Base-by-base conservation (phyloP, 192 early-diverging fungal species). In the Endogone sp. region DNA sequence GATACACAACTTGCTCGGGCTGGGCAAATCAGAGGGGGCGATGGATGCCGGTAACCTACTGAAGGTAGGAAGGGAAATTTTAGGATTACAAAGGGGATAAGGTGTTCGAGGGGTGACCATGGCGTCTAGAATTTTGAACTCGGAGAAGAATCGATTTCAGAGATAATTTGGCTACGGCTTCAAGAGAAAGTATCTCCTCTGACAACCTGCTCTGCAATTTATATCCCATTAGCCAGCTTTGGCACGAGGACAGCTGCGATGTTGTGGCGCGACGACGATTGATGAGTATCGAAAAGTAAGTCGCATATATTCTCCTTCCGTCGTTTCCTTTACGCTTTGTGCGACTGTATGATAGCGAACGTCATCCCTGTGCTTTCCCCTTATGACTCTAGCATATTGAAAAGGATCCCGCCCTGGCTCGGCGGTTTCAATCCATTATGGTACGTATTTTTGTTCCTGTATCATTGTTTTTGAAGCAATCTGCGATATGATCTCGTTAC, bases 41-140 rank as follows among this genome's bases (percentile, higher is more conserved):
- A 90, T 93, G 84, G 92, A 93, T 65, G 90, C 88, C 21, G 87
- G 85, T 54, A 93, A 93, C 63, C 68, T 92, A 72, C 79, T 93
- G n/a, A 93, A 93, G 71, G 78, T 79, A 71, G 59, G 20, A 2
- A 25, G 0, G 26, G 25, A 3, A 11, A 57, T 21, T 49, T 6
- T 6, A 49, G 37, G 37, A 11, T 11, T 49, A 49, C 16, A 49
- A 16, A 49, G 16, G 37, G 37, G 37, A 16, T 11, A 49, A 6
- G 37, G 16, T 16, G 37, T 6, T 16, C 16, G 6, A 49, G 6
- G 37, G 37, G 9, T 49, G 37, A 49, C 0, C 9, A 49, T 49
- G 6, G 37, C 16, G 37, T 49, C 9, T 6, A 49, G 16, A 16
- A 16, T 11, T 49, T 1, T 49, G 37, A 49, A 49, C 9, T 16